These are phyloP conservation scores for Acer saccharum DNA, from an alignment of 345 rosid genomes.

Conservation along the genomic window DNA sequence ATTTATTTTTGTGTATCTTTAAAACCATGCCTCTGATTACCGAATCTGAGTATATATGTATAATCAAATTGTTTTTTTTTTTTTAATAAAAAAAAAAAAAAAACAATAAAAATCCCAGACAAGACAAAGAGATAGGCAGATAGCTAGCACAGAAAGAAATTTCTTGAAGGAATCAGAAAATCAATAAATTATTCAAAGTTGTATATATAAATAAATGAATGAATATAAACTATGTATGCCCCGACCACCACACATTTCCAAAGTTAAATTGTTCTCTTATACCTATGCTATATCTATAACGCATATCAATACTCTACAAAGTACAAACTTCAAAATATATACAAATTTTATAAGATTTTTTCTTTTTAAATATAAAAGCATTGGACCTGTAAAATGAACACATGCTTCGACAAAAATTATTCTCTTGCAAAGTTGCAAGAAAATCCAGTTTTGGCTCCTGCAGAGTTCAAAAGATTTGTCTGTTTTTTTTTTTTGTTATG, in stretches of 20 bases:
- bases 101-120: not conserved
- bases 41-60: conserved; percentile 15
- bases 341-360: not conserved
- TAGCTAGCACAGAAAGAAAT: conserved; percentile 1
- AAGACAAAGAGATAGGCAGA: not conserved
- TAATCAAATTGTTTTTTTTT: not conserved
- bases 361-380: conserved; percentile 4
- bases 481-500: not conserved
- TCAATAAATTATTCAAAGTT: not conserved
- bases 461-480: conserved; percentile 31
- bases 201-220: not conserved
- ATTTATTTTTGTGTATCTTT: not conserved
- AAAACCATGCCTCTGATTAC: conserved; percentile 8
- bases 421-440: conserved; percentile 9
- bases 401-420: conserved; percentile 16
- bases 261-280: conserved; percentile 23
- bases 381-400: conserved; percentile 11
- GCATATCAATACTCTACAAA: conserved; percentile 13
- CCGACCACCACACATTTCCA: conserved; percentile 19
- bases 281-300: conserved; percentile 12
- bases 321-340: conserved; percentile 12
- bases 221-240: not conserved
- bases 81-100: no score
- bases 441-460: conserved; percentile 22
- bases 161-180: not conserved